phyloP scores from a whole-genome alignment of 75 land plant genomes.

The Pinus taeda region DNA sequence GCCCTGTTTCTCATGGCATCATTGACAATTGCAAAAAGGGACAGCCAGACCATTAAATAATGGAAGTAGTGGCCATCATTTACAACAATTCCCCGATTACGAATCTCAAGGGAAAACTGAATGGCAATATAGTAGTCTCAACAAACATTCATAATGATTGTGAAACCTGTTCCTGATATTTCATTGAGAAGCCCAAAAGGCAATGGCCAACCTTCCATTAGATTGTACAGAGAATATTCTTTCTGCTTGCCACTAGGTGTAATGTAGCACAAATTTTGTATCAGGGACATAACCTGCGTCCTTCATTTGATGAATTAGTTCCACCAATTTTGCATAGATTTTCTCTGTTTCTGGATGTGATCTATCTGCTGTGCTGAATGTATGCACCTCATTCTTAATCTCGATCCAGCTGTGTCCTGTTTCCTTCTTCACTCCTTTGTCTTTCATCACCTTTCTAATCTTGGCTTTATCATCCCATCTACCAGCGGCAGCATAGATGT shows the following conservation, averaged over 20 bases:
- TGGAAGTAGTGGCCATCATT: not conserved
- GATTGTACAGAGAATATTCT: not conserved
- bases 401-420: slow-evolving; percentile 14
- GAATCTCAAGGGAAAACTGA: slow-evolving; percentile 10
- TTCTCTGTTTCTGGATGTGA: slow-evolving; percentile 16
- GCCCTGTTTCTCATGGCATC: not conserved
- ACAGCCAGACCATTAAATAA: not conserved
- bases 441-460: not conserved
- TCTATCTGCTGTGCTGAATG: slow-evolving; percentile 13
- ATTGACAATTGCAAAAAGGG: too few species aligned
- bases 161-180: slow-evolving; percentile 1
- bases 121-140: slow-evolving; percentile 9
- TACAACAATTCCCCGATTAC: not conserved
- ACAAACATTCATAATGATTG: slow-evolving; percentile 10
- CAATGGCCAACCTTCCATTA: slow-evolving; percentile 7
- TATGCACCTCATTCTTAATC: slow-evolving; percentile 11
- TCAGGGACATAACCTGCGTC: slow-evolving; percentile 18
- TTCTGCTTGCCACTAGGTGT: not conserved
- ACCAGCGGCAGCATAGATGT: slow-evolving; percentile 20
- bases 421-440: slow-evolving; percentile 19
- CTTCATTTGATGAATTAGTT: slow-evolving; percentile 11
- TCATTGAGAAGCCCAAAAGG: slow-evolving; percentile 4
- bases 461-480: slow-evolving; percentile 12
- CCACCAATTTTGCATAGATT: slow-evolving; percentile 19
- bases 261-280: slow-evolving; percentile 6